A percentile compares a stretch with the other conserved stretches of the same genome.
phyloP scores from a whole-genome alignment of 1,139 yeast genomes.

The Kluyveromyces marxianus region DNA sequence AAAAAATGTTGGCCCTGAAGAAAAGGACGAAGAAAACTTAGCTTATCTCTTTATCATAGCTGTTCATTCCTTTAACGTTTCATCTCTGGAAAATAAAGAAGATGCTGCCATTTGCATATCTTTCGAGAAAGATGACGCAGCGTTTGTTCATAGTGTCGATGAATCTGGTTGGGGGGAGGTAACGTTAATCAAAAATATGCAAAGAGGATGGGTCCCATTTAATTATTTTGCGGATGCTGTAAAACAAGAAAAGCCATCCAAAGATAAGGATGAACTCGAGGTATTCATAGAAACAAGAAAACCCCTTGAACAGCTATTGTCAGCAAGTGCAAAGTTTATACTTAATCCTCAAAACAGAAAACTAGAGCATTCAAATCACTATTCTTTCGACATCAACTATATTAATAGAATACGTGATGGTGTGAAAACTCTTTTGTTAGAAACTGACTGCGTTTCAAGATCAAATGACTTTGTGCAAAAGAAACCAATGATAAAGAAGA shows the following conservation, averaged over 20 bases:
- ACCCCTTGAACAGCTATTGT: conserved; percentile 55
- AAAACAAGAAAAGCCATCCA: conserved; percentile 17
- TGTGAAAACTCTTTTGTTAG: conserved; percentile 64
- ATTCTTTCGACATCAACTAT: conserved; percentile 26
- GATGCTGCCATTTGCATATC: conserved; percentile 78
- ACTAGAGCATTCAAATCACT: conserved; percentile 5
- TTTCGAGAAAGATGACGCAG: conserved; percentile 71
- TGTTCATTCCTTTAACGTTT: conserved; percentile 70
- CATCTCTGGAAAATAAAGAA: conserved; percentile 53
- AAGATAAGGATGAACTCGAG: conserved; percentile 27
- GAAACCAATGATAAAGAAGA: conserved; percentile 59
- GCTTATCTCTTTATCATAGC: conserved; percentile 41
- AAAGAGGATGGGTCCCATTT: conserved; percentile 95
- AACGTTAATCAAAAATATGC: conserved; percentile 59
- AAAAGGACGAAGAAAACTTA: conserved; percentile 21
- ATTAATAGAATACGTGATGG: conserved; percentile 73
- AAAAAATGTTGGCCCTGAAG: not conserved
- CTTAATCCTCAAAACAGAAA: conserved; percentile 50
- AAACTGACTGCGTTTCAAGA: conserved; percentile 78
- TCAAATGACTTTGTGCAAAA: conserved; percentile 70
- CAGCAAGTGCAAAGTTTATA: conserved; percentile 70
- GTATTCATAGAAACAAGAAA: conserved; percentile 33
- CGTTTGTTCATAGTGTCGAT: conserved; percentile 82
- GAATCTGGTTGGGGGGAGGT: conserved; percentile 98
- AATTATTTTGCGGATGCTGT: conserved; percentile 73